phyloP scores from a whole-genome alignment of 2,329 filamentous ascomycete species.

The Penicillium sp. region DNA sequence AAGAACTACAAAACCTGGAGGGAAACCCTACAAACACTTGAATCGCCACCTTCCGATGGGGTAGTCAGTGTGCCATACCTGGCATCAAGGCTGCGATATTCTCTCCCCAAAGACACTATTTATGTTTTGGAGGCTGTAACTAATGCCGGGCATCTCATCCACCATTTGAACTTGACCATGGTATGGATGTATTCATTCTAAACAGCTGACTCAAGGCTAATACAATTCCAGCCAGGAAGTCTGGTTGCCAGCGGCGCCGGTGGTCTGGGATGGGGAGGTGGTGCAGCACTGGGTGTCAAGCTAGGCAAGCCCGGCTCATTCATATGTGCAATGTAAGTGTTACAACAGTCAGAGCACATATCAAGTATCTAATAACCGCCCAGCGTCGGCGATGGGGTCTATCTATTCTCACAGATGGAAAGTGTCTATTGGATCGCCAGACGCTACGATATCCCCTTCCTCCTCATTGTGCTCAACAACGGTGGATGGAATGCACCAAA shows the following conservation, averaged over 20 bases:
- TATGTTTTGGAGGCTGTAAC: conserved; percentile 76
- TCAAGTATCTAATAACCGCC: not conserved
- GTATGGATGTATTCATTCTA: not conserved
- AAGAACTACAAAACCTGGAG: conserved; percentile 12
- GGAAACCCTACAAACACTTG: not conserved
- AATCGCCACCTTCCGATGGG: conserved; percentile 4
- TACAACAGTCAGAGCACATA: no score
- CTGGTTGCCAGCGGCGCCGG: conserved; percentile 57
- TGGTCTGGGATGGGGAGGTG: conserved; percentile 75
- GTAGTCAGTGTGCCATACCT: conserved; percentile 53
- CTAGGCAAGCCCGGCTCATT: conserved; percentile 59
- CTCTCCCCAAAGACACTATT: conserved; percentile 62
- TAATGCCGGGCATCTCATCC: conserved; percentile 48
- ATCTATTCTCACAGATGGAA: conserved; percentile 61
- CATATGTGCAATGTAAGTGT: conserved; percentile 52
- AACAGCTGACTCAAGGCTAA: not conserved
- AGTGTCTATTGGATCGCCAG: conserved; percentile 66
- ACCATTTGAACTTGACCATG: conserved; percentile 22
- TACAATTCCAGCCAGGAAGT: conserved; percentile 12
- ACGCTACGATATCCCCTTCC: conserved; percentile 61
- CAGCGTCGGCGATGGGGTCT: conserved; percentile 62
- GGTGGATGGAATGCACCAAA: conserved; percentile 60
- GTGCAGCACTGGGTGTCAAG: conserved; percentile 70
- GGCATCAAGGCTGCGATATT: conserved; percentile 52
- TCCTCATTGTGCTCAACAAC: conserved; percentile 66